Evolutionary conservation across 768 basidiomycete species (phyloP), one percentile per base, ranked within the genome.

Genomic region (Boletus insuetus): DNA sequence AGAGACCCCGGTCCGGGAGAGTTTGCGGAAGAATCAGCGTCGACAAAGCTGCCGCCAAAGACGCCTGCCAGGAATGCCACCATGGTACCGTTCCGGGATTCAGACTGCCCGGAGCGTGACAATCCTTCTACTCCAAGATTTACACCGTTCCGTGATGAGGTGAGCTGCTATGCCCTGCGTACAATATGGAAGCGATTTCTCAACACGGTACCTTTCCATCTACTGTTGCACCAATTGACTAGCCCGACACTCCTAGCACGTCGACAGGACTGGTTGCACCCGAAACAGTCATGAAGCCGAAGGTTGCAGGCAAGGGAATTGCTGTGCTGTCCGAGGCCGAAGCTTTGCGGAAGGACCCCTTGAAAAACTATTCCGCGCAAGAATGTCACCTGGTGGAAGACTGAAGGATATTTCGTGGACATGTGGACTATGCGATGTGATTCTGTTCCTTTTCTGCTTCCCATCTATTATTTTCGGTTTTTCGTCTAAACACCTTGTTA

Each of bases 101-200:
- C 63, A 6, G 64, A 65, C 34, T 41, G 19, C 34, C 46, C 47
- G 13, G 58, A 60, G 41, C 62, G 63, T 42, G 66, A 60, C 19
- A 64, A 71, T 20, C 77, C 81, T 41, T 69, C 77, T 20, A 82
- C 80, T 24, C 79, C 84, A 31, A 81, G 73, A 56, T 90, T 91
- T 62, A 82, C 78, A 43, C 88, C 89, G 14, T 91, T 86, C 72
- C 78, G 80, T 53, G 89, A 91, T 64, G 86, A 88, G 71, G 87
- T 86, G 61, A 72, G 77, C 64, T 60, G 45, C 3, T 38, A 45
- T 58, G 34, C 49, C 50, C 20, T 58, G 59, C 29, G 13, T 35
- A 47, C 22, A 55, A 10, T 50, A 35, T 58, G 22, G n/a, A 35
- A 3, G 11, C n/a, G 12, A 19, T 24, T 34, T 54, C 55, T 67